Conservation (phyloP, 2,329 filamentous ascomycete species). For the Verticillium klebahnii region DNA sequence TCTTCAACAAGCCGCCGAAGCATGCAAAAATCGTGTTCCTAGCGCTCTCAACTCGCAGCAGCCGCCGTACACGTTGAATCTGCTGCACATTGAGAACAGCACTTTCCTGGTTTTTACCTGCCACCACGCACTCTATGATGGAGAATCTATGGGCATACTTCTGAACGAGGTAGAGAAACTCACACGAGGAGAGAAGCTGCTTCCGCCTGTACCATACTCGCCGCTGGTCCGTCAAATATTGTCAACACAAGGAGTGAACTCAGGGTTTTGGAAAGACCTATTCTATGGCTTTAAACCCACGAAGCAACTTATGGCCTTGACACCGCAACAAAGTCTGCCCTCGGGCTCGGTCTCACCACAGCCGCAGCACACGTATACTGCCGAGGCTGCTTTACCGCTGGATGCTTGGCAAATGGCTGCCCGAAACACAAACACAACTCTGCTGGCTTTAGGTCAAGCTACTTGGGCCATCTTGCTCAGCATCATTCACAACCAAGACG, state of each 20-base stretch:
- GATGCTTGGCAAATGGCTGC: background rate
- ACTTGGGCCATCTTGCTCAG: slow-evolving; percentile 66
- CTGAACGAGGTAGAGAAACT: slow-evolving; percentile 65
- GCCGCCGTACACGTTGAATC: slow-evolving; percentile 41
- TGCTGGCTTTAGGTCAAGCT: slow-evolving; percentile 66
- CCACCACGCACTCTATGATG: slow-evolving; percentile 87
- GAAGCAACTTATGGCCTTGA: slow-evolving; percentile 1
- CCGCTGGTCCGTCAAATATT: slow-evolving; percentile 60
- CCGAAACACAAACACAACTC: slow-evolving; percentile 34
- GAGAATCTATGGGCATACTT: slow-evolving; percentile 66
- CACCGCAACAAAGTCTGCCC: background rate
- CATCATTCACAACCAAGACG: slow-evolving; percentile 47
- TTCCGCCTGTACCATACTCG: slow-evolving; percentile 49
- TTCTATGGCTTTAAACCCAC: slow-evolving; percentile 44
- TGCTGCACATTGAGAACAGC: slow-evolving; percentile 26
- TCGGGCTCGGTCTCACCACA: background rate
- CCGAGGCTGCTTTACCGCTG: background rate
- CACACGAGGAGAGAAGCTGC: slow-evolving; percentile 43
- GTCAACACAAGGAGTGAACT: slow-evolving; percentile 38
- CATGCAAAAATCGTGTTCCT: slow-evolving; percentile 34
- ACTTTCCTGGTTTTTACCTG: slow-evolving; percentile 45
- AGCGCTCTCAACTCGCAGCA: slow-evolving; percentile 36
- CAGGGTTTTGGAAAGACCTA: slow-evolving; percentile 62
- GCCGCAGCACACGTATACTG: background rate
- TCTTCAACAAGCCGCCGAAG: slow-evolving; percentile 30